A percentile compares a stretch with the other conserved stretches of the same genome.
Evolutionary conservation across 306 rosid genomes (phyloP).

Genomic region (Dryas octopetala): DNA sequence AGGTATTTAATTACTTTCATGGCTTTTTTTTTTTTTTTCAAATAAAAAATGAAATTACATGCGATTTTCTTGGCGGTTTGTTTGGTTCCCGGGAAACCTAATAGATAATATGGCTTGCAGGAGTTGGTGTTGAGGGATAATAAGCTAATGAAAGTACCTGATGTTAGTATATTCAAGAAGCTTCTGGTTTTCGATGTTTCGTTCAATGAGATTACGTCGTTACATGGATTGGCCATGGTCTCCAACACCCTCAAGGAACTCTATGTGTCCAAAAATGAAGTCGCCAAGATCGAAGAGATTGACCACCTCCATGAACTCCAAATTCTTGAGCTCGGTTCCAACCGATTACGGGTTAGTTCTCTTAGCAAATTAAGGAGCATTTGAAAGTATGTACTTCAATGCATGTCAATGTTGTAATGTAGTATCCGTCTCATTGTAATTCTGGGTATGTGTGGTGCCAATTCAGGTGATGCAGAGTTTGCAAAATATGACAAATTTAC

Average conservation of each 20-base stretch:
- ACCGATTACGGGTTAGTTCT: slow-evolving; percentile 71
- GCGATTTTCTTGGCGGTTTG: neutral
- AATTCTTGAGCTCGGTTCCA: slow-evolving; percentile 93
- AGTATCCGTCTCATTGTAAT: neutral
- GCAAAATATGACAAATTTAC: slow-evolving; percentile 55
- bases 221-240: slow-evolving; percentile 62
- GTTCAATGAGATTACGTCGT: slow-evolving; percentile 69
- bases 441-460: slow-evolving; percentile 6
- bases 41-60: too few species aligned
- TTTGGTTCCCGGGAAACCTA: slow-evolving; percentile 9
- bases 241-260: slow-evolving; percentile 69
- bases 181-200: slow-evolving; percentile 83
- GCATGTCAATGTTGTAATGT: slow-evolving; percentile 1
- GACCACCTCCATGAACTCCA: slow-evolving; percentile 68
- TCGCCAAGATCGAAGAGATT: slow-evolving; percentile 72
- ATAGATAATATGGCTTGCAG: slow-evolving; percentile 30
- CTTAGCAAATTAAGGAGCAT: neutral
- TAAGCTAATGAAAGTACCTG: slow-evolving; percentile 65
- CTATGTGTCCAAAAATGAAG: slow-evolving; percentile 86
- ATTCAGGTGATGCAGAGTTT: slow-evolving; percentile 87
- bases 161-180: slow-evolving; percentile 59
- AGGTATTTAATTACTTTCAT: slow-evolving; percentile 34
- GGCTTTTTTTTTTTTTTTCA: neutral
- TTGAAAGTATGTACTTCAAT: neutral
- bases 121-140: slow-evolving; percentile 85